Base-by-base conservation (phyloP, 2,329 filamentous ascomycete genomes). In the Colletotrichum falcatum region DNA sequence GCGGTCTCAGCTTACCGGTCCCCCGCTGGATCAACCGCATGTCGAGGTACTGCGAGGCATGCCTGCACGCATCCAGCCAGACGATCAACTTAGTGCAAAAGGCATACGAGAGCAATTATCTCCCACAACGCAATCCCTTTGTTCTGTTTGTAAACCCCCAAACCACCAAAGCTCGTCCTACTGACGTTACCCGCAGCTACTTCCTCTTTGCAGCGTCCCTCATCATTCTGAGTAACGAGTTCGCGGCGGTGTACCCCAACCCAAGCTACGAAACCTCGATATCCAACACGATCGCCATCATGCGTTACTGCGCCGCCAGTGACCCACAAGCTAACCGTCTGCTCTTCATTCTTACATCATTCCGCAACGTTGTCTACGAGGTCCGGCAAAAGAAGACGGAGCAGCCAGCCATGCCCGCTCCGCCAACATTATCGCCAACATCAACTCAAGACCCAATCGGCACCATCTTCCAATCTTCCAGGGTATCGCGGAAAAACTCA, bases 191-290 rank as follows among this genome's bases (percentile, higher is more conserved):
- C 2, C 12, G 23, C 35, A 90, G 88, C 73, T 85, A 89, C 74
- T 88, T 87, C 64, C 80, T 90, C 48, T 89, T 89, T 71, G 81
- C 87, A 6, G 85, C 88, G 1, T 81, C 84, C 0, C 80, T 90
- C 2, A 81, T 89, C 39, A 80, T 89, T 4, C 77, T 89, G 54
- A 87, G 86, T 73, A 90, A 89, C 74, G 86, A 88, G 69, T 88
- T 89, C 74, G 84, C 83, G 4, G 80, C 78, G 1, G 77, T 89
- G 23, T 87, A 85, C 74, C 76, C 80, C 37, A 85, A 85, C 26
- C 76, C 81, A 0, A 78, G 78, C 8, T 85, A 85, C 39, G 77
- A 75, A 0, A 74, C 74, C n/a, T 81, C 80, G 1, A 82, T 86
- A 51, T 71, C 74, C 0, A 81, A 83, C 42, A 82, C 85, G 9